phyloP scores from a whole-genome alignment of 2,329 filamentous ascomycete species.

The Penicillium sp. region DNA sequence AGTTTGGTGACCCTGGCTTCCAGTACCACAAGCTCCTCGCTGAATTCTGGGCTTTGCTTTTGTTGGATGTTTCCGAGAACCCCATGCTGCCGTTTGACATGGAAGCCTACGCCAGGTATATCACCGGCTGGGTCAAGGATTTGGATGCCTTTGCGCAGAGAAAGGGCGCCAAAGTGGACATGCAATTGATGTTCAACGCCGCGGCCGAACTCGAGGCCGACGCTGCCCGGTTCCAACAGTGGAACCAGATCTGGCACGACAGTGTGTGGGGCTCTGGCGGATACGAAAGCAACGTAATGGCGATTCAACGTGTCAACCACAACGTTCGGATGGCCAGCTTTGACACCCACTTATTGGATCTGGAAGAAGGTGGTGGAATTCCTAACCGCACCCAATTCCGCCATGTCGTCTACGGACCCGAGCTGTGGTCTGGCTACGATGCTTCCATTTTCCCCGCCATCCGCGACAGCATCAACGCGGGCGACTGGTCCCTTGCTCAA shows the following conservation, averaged over 20 bases:
- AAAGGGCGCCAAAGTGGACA: conserved; percentile 50
- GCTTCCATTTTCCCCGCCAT: conserved; percentile 76
- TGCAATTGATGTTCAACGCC: conserved; percentile 60
- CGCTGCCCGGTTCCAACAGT: conserved; percentile 64
- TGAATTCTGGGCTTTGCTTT: conserved; percentile 74
- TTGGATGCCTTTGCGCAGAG: conserved; percentile 62
- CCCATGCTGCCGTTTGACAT: conserved; percentile 80
- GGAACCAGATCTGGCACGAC: conserved; percentile 73
- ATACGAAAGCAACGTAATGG: conserved; percentile 68
- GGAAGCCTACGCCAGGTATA: conserved; percentile 62
- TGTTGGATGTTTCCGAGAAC: conserved; percentile 77
- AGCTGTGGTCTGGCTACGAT: conserved; percentile 67
- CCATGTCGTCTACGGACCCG: conserved; percentile 82
- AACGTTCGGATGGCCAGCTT: conserved; percentile 77
- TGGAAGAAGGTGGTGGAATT: conserved; percentile 68
- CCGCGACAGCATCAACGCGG: conserved; percentile 68
- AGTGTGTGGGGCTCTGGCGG: conserved; percentile 66
- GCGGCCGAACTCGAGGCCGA: conserved; percentile 57
- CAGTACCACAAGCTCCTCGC: conserved; percentile 73
- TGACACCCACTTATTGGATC: conserved; percentile 76
- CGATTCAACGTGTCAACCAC: conserved; percentile 64
- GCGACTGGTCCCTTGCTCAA: conserved; percentile 66
- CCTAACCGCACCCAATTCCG: conserved; percentile 89
- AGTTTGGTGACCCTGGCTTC: conserved; percentile 76
- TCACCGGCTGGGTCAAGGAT: conserved; percentile 62